Evolutionary conservation across 345 rosid genomes (phyloP).

Genomic region (Eucalyptus polybractea): DNA sequence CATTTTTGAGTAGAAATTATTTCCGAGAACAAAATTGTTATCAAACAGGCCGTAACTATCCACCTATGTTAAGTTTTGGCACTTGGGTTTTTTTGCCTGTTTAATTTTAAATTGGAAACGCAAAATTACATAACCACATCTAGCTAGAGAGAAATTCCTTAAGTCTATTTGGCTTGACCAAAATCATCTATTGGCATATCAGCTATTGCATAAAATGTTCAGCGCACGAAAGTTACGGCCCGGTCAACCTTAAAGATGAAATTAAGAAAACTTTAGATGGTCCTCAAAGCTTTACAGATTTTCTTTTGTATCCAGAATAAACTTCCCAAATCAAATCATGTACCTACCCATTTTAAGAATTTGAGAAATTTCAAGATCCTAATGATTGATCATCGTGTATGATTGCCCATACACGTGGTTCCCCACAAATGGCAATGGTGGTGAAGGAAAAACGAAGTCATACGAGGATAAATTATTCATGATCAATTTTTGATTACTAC

Average conservation of each 20-base stretch:
- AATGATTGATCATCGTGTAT: background rate
- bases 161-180: background rate
- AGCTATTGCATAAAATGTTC: background rate
- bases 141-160: background rate
- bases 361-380: background rate
- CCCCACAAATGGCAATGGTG: background rate
- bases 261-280: background rate
- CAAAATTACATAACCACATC: background rate
- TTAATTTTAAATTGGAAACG: background rate
- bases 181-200: background rate
- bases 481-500: background rate
- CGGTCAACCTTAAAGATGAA: background rate
- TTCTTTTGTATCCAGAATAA: background rate
- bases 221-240: background rate
- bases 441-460: background rate
- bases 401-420: background rate
- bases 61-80: no score
- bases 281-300: background rate
- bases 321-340: background rate
- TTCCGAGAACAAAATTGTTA: accelerated
- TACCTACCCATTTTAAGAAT: background rate
- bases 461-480: background rate
- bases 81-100: no score
- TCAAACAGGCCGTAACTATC: no score
- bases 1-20: no score